These are phyloP conservation scores for Pichia sp. DNA, from an alignment of 1,139 yeast species.

Conservation along the genomic window DNA sequence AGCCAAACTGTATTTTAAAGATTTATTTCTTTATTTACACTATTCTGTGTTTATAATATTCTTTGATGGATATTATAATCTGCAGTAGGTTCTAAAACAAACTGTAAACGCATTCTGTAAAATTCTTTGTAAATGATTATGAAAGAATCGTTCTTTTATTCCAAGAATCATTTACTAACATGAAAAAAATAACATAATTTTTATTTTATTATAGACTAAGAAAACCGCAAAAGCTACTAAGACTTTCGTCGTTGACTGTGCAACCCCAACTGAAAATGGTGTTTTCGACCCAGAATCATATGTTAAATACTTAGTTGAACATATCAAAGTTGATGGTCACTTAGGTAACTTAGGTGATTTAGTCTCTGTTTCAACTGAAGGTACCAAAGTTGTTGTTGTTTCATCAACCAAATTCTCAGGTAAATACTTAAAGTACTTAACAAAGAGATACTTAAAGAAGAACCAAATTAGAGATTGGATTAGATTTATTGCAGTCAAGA, in stretches of 20 bases:
- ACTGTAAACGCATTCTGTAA: constrained; percentile 10
- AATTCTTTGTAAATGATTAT: constrained; percentile 2
- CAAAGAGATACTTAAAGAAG: constrained; percentile 99
- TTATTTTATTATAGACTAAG: constrained; percentile 26
- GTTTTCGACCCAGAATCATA: constrained; percentile 96
- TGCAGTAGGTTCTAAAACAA: constrained; percentile 16
- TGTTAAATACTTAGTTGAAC: constrained; percentile 97
- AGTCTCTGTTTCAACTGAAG: constrained; percentile 82
- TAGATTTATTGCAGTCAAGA: constrained; percentile 95
- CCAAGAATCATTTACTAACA: constrained; percentile 25
- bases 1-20: constrained; percentile 14
- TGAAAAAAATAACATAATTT: background rate
- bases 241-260: constrained; percentile 93
- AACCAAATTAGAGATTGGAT: constrained; percentile 99
- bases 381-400: constrained; percentile 77
- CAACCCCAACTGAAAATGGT: constrained; percentile 97
- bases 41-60: constrained; percentile 11
- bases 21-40: constrained; percentile 1
- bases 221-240: constrained; percentile 50
- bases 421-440: constrained; percentile 98
- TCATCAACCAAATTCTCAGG: constrained; percentile 97
- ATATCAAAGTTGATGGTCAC: constrained; percentile 97
- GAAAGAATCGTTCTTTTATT: background rate
- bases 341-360: constrained; percentile 96
- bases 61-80: background rate